Conservation (phyloP, 768 basidiomycete genomes). For the Cystofilobasidium bisporidii region DNA sequence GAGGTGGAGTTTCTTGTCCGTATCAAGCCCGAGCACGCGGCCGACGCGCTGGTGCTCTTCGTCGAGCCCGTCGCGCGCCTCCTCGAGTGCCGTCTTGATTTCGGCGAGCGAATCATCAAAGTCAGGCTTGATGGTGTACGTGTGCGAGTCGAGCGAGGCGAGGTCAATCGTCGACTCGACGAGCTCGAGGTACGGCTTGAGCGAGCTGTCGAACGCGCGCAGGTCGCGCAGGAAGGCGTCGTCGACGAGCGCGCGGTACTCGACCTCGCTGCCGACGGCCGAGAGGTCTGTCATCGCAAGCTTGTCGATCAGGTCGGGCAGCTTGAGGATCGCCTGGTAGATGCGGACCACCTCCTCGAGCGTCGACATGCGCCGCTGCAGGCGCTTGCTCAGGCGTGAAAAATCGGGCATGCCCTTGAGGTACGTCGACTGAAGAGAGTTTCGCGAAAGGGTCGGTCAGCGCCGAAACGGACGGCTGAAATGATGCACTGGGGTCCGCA, state of each 20-base stretch:
- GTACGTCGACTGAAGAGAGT: conserved; percentile 68
- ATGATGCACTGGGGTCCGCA: too few relatives aligned
- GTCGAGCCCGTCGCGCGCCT: conserved; percentile 70
- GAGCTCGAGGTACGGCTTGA: conserved; percentile 62
- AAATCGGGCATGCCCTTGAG: conserved; percentile 89
- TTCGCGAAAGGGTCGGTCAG: too few relatives aligned
- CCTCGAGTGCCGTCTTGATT: conserved; percentile 57
- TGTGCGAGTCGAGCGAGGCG: conserved; percentile 61
- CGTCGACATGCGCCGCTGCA: conserved; percentile 70
- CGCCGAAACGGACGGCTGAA: too few relatives aligned
- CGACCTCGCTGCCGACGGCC: conserved; percentile 36
- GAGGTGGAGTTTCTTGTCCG: conserved; percentile 90
- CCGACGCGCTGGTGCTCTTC: conserved; percentile 64
- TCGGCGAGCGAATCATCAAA: conserved; percentile 68
- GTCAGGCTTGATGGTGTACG: conserved; percentile 82
- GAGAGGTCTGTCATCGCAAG: conserved; percentile 48
- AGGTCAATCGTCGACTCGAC: conserved; percentile 93
- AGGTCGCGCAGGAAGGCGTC: conserved; percentile 58
- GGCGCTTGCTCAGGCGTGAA: conserved; percentile 79
- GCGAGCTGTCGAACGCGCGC: conserved; percentile 44
- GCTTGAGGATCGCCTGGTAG: conserved; percentile 79
- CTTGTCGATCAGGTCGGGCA: conserved; percentile 62
- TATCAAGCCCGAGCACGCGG: conserved; percentile 62
- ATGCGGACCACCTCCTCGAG: conserved; percentile 93
- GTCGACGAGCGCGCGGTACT: conserved; percentile 52